Base-by-base conservation (phyloP, 805 yeast genomes). In the Yueomyces sinensis region DNA sequence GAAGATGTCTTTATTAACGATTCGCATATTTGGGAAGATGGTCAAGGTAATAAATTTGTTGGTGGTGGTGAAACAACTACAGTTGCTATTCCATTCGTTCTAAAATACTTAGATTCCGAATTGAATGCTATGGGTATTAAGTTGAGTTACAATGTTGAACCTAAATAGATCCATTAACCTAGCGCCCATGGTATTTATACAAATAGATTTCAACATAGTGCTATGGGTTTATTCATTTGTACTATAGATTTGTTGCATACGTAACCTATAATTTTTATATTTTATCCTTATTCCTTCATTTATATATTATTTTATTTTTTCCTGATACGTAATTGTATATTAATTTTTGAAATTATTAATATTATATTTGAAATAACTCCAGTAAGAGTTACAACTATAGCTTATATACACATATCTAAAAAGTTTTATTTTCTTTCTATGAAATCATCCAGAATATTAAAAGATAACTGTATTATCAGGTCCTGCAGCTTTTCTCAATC, bases 51-150 rank as follows among this genome's bases (percentile, higher is more conserved):
- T 53, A 76, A 79, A 54, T 89, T 80, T 55, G 76, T 75, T 37
- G 98, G 98, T 35, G 98, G 98, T 52, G 76, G 73, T 40, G 71
- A 91, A 41, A 84, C 95, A n/a, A 80, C 96, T 3, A 81, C 94
- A 1, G 91, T 91, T 44, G 95, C 95, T 31, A 80, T 91, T 56
- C 98, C 98, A 37, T 91, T 87, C 56, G 98, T 91, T 24, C 72
- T 91, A 69, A 82, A 87, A 56, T 91, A 89, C 56, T 68, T 91
- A 55, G 97, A 91, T 52, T 82, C 94, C 24, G 98, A 91, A 60
- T 70, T 91, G 46, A 75, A 94, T 14, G 97, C 98, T 13, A 91
- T 91, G 98, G 97, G 97, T 62, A 86, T 91, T 46, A 77, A 82
- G 60, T 69, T 91, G 79, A 76, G 79, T 43, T 89, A 83, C 63